These are phyloP conservation scores for Oxalis stricta DNA, from an alignment of 441 rosid genomes.

Conservation along the genomic window DNA sequence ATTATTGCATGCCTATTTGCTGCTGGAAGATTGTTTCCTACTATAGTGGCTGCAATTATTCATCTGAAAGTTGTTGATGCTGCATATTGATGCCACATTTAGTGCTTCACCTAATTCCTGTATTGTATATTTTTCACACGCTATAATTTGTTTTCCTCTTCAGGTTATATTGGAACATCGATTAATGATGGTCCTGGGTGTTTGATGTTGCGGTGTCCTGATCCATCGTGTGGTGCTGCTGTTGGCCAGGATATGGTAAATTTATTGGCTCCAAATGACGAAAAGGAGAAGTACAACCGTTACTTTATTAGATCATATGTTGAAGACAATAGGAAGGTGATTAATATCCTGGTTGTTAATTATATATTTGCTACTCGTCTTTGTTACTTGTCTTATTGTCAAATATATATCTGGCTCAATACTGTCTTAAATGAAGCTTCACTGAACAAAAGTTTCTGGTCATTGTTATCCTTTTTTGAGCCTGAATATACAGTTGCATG, in stretches of 20 bases:
- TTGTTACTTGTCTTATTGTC: neutral
- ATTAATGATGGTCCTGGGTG: slow-evolving; percentile 74
- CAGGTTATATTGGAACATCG: slow-evolving; percentile 54
- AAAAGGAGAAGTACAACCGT: slow-evolving; percentile 32
- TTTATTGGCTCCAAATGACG: slow-evolving; percentile 31
- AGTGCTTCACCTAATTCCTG: slow-evolving; percentile 1
- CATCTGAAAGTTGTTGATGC: neutral
- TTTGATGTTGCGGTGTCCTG: slow-evolving; percentile 57
- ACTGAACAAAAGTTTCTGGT: too few relatives aligned
- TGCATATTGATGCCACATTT: too few relatives aligned
- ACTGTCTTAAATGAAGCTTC: neutral
- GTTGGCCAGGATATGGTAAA: slow-evolving; percentile 50
- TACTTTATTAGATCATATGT: slow-evolving; percentile 62
- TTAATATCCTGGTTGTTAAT: too few relatives aligned
- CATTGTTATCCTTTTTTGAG: neutral
- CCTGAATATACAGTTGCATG: neutral
- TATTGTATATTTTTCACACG: neutral
- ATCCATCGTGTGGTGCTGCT: slow-evolving; percentile 56
- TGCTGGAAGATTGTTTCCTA: too few relatives aligned
- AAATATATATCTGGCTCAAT: neutral
- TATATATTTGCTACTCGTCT: too few relatives aligned
- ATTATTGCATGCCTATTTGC: too few relatives aligned
- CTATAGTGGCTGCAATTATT: too few relatives aligned
- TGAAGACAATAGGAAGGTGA: slow-evolving; percentile 65
- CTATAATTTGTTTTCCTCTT: slow-evolving; percentile 4